These are phyloP conservation scores for Penicillium sp. DNA, from an alignment of 2,329 filamentous ascomycete genomes.

Conservation along the genomic window DNA sequence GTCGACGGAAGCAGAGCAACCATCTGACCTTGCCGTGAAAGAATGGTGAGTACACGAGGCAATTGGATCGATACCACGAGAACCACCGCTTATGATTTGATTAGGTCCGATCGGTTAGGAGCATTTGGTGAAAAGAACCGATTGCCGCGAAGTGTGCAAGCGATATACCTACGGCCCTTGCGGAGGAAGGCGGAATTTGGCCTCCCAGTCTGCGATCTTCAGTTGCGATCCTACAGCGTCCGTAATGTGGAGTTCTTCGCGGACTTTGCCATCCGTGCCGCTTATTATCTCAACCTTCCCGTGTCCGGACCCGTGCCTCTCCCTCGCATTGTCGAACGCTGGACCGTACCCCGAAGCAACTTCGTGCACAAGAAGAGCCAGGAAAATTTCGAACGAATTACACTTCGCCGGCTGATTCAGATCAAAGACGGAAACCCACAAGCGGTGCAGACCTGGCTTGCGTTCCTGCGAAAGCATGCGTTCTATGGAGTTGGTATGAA, in stretches of 20 bases:
- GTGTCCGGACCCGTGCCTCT: conserved; percentile 82
- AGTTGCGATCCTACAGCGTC: conserved; percentile 84
- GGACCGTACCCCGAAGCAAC: conserved; percentile 83
- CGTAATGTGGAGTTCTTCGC: conserved; percentile 90
- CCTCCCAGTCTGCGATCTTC: conserved; percentile 82
- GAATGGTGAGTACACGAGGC: conserved; percentile 30
- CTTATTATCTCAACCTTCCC: conserved; percentile 86
- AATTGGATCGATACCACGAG: neutral
- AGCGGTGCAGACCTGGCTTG: conserved; percentile 85
- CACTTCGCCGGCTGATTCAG: conserved; percentile 78
- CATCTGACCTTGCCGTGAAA: conserved; percentile 20
- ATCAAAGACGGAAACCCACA: conserved; percentile 89
- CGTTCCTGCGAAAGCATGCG: conserved; percentile 84
- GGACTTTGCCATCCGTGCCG: conserved; percentile 90
- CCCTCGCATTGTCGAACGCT: conserved; percentile 81
- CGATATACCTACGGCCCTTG: conserved; percentile 79
- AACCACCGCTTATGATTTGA: conserved; percentile 7
- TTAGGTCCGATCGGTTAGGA: conserved; percentile 38
- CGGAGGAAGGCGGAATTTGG: conserved; percentile 70
- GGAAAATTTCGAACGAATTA: conserved; percentile 95
- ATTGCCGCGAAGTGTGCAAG: conserved; percentile 75
- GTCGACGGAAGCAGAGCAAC: conserved; percentile 11
- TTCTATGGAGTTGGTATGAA: conserved; percentile 99
- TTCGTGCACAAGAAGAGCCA: conserved; percentile 98
- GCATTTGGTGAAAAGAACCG: conserved; percentile 46